Evolutionary conservation across 371 early-diverging fungal species (phyloP).

Genomic region (Dichotomocladium elegans): DNA sequence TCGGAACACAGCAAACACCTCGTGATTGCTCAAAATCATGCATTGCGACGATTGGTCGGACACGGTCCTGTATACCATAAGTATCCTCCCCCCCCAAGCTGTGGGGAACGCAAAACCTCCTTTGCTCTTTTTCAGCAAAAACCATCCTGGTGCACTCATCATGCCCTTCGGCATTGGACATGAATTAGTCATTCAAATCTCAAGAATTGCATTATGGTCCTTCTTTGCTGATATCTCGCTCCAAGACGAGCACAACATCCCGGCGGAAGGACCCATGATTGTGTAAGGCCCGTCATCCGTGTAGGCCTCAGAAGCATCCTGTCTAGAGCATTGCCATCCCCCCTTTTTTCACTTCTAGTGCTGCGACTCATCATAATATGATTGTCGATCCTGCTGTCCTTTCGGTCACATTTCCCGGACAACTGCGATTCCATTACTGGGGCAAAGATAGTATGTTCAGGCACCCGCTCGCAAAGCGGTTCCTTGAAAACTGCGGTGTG

Average conservation of each 20-base stretch:
- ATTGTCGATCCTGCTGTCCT: conserved; percentile 51
- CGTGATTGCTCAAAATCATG: too few species aligned
- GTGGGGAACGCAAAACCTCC: too few species aligned
- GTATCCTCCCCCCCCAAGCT: too few species aligned
- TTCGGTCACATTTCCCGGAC: conserved; percentile 41
- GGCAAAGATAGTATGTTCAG: conserved; percentile 52
- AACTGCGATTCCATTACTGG: conserved; percentile 55
- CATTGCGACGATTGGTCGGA: too few species aligned
- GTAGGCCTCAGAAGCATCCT: background rate
- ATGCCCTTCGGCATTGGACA: conserved; percentile 48
- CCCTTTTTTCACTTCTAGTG: conserved; percentile 15
- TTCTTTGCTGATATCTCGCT: conserved; percentile 41
- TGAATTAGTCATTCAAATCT: conserved; percentile 32
- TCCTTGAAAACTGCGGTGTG: conserved; percentile 45
- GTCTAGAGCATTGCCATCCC: background rate
- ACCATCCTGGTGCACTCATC: background rate
- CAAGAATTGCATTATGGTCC: conserved; percentile 43
- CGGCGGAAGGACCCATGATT: conserved; percentile 34
- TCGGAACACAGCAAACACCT: too few species aligned
- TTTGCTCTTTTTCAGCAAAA: too few species aligned
- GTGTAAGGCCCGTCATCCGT: conserved; percentile 24
- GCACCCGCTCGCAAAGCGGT: conserved; percentile 31
- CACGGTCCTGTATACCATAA: too few species aligned
- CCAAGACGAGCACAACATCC: conserved; percentile 31
- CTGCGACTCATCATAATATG: conserved; percentile 58